These are phyloP conservation scores for Leccinum fallax DNA, from an alignment of 1,284 basidiomycete genomes.

Conservation along the genomic window DNA sequence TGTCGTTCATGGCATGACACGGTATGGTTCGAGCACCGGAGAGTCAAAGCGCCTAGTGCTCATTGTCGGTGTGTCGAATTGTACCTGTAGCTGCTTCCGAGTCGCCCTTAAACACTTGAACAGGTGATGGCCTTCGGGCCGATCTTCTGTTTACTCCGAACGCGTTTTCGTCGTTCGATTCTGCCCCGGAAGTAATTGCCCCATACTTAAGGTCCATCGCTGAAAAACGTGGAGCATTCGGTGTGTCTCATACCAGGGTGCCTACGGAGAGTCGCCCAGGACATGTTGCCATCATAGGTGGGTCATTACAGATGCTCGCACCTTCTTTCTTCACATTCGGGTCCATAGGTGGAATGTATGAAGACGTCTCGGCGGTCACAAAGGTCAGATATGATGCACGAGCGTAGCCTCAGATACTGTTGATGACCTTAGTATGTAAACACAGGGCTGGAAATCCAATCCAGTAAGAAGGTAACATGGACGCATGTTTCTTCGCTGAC, in stretches of 20 bases:
- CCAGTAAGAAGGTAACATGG: constrained; percentile 52
- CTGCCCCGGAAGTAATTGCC: constrained; percentile 67
- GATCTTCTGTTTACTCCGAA: constrained; percentile 77
- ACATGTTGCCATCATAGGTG: constrained; percentile 87
- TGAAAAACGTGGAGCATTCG: constrained; percentile 73
- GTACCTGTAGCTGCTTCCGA: not conserved
- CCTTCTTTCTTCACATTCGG: constrained; percentile 9
- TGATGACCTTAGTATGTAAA: constrained; percentile 7
- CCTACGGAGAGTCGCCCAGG: constrained; percentile 90
- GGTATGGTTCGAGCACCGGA: constrained; percentile 46
- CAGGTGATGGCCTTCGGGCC: constrained; percentile 83
- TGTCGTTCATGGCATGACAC: constrained; percentile 73
- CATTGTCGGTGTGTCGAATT: constrained; percentile 63
- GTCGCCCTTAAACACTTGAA: not conserved
- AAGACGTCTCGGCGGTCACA: constrained; percentile 89
- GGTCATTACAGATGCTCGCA: constrained; percentile 14
- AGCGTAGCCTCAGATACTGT: not conserved
- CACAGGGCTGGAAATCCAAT: constrained; percentile 87
- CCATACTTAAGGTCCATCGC: constrained; percentile 74
- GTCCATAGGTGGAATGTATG: constrained; percentile 80
- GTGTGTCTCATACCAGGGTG: constrained; percentile 85
- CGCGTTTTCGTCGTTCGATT: constrained; percentile 54
- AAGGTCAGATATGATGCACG: constrained; percentile 50
- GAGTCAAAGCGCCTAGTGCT: constrained; percentile 78
- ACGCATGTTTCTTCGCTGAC: constrained; percentile 8